A percentile compares a stretch with the other conserved stretches of the same genome.
Conservation (phyloP, 768 basidiomycete species). For the Rhodotorula paludigena region DNA sequence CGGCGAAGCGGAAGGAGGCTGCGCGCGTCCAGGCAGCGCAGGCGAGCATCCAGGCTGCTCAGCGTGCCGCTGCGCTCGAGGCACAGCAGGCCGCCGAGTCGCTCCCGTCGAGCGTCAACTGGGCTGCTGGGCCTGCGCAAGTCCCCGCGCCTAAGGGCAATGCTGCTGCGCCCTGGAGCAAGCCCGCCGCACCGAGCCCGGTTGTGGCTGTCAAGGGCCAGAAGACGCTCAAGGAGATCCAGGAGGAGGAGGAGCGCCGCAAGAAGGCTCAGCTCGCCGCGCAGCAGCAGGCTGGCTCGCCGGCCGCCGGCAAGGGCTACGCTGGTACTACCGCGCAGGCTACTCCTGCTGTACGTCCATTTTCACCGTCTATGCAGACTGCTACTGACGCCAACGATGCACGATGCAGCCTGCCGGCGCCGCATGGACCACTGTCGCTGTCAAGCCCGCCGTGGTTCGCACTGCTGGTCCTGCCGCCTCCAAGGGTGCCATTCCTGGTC, state of each 20-base stretch:
- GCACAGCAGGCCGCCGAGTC: constrained; percentile 40
- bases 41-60: constrained; percentile 41
- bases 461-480: constrained; percentile 3
- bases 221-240: constrained; percentile 90
- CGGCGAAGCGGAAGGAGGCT: constrained; percentile 66
- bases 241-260: constrained; percentile 81
- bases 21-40: constrained; percentile 61
- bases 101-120: constrained; percentile 60
- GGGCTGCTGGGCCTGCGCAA: constrained; percentile 59
- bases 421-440: constrained; percentile 37
- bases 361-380: neutral
- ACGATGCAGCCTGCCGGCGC: neutral
- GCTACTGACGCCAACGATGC: neutral
- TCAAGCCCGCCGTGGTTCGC: constrained; percentile 33
- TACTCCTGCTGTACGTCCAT: constrained; percentile 19
- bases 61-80: constrained; percentile 41
- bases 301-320: constrained; percentile 58
- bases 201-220: constrained; percentile 58
- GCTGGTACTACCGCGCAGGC: constrained; percentile 61
- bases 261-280: constrained; percentile 55
- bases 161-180: constrained; percentile 65
- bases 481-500: constrained; percentile 28
- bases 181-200: constrained; percentile 49
- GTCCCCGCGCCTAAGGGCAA: constrained; percentile 43
- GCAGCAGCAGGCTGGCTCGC: constrained; percentile 17